These are phyloP conservation scores for Agaricus subrufescens DNA, from an alignment of 768 basidiomycete species.

Conservation along the genomic window DNA sequence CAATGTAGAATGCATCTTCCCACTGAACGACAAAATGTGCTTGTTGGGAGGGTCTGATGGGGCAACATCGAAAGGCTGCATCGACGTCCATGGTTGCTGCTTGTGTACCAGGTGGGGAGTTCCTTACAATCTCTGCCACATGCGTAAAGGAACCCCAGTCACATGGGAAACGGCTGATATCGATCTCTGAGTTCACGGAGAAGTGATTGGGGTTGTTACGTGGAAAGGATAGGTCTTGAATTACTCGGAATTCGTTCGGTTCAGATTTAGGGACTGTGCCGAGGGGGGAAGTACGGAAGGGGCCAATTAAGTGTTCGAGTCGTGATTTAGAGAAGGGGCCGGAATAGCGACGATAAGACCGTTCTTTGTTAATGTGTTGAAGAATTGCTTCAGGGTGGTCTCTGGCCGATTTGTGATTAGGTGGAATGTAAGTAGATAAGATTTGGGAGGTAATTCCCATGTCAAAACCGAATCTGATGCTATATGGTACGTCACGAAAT, in stretches of 20 bases:
- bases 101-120: constrained; percentile 25
- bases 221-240: constrained; percentile 30
- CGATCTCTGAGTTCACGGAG: constrained; percentile 26
- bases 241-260: constrained; percentile 19
- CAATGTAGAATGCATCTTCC: constrained; percentile 20
- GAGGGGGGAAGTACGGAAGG: constrained; percentile 35
- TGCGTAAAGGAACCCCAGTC: constrained; percentile 17
- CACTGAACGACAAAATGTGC: constrained; percentile 18
- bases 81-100: constrained; percentile 34
- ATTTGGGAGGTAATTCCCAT: constrained; percentile 14
- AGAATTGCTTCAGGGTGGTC: constrained; percentile 10
- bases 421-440: constrained; percentile 13
- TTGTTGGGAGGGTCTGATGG: constrained; percentile 24
- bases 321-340: constrained; percentile 17
- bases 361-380: constrained; percentile 15
- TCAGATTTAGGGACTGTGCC: constrained; percentile 31
- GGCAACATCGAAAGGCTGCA: constrained; percentile 28
- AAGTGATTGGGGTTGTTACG: constrained; percentile 13
- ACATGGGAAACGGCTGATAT: constrained; percentile 24
- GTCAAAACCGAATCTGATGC: constrained; percentile 19
- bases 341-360: constrained; percentile 6
- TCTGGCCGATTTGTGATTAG: constrained; percentile 18
- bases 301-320: constrained; percentile 31
- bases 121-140: constrained; percentile 5
- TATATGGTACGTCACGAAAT: constrained; percentile 18